Evolutionary conservation across 2,329 filamentous ascomycete species (phyloP), one percentile per base, ranked within the genome.

Genomic region (Gnomoniopsis sp.): DNA sequence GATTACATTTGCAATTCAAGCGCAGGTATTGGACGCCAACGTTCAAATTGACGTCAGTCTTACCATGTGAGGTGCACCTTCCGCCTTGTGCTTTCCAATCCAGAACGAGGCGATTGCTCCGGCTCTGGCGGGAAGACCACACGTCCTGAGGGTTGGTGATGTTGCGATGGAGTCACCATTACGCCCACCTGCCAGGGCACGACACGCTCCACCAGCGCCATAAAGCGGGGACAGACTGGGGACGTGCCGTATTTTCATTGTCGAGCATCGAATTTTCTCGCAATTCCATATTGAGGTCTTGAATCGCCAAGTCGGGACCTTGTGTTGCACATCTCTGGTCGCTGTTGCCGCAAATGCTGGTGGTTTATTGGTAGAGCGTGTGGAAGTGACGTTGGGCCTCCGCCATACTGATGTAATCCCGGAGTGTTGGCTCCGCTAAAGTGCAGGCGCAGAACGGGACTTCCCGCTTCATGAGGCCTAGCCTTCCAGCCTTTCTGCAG

Each of bases 11-110:
- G 17, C 55, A 59, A 59, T 53, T 49, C 56, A 36, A 21, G 44
- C 52, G 22, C 30, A 26, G 46, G 33, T 26, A 59, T 61, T 59
- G 59, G 59, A 53, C 43, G 22, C 33, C 14, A 30, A 15, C 17
- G n/a, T n/a, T n/a, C 14, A 19, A 12, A 36, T 53, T 61, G 59
- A 59, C 59, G 56, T 55, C 52, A 61, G 52, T 47, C 26, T 15
- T 17, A 50, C n/a, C 41, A 34, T 8, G 17, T n/a, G 17, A 14
- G 41, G 10, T 22, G 23, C 21, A 22, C 6, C 22, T 23, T 2
- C 14, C 33, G 33, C 10, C 8, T 30, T 30, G 4, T 30, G 26
- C 26, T 8, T 8, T 30, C 8, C 26, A 30, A n/a, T 41, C 36
- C 12, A 1, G 4, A 14, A 41, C 12, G 17, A 4, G 36, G 17